Evolutionary conservation across 2,329 filamentous ascomycete genomes (phyloP).

Genomic region (Stachybotrys chartarum): DNA sequence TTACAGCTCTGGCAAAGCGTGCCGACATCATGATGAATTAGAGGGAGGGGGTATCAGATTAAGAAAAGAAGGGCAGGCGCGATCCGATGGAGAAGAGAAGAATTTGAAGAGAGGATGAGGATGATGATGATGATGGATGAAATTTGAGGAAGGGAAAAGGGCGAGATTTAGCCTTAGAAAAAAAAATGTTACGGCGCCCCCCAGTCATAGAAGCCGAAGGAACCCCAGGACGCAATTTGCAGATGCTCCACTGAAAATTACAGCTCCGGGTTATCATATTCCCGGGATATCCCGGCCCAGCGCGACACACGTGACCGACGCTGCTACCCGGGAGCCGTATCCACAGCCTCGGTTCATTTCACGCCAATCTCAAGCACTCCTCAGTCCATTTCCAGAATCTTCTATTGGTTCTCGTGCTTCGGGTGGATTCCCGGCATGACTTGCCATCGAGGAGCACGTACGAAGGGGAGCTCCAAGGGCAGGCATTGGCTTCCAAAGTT

Average conservation of each 20-base stretch:
- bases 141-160: conserved; percentile 11
- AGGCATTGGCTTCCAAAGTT: too few relatives aligned
- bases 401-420: too few relatives aligned
- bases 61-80: conserved; percentile 16
- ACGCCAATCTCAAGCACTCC: too few relatives aligned
- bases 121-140: conserved; percentile 2
- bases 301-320: too few relatives aligned
- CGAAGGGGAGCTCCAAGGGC: too few relatives aligned
- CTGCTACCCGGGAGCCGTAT: too few relatives aligned
- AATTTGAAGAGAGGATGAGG: conserved; percentile 9
- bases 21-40: conserved; percentile 61
- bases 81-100: conserved; percentile 9
- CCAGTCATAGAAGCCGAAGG: conserved; percentile 34
- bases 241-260: conserved; percentile 16
- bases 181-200: conserved; percentile 11
- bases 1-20: conserved; percentile 68
- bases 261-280: conserved; percentile 22
- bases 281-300: conserved; percentile 6
- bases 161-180: conserved; percentile 28
- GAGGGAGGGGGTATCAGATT: conserved; percentile 25
- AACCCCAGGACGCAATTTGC: conserved; percentile 26
- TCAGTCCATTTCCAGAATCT: too few relatives aligned
- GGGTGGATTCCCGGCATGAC: too few relatives aligned
- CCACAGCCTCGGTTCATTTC: too few relatives aligned
- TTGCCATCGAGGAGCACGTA: too few relatives aligned